Conservation (phyloP, 805 yeast genomes). For the Wickerhamomyces queroliae region DNA sequence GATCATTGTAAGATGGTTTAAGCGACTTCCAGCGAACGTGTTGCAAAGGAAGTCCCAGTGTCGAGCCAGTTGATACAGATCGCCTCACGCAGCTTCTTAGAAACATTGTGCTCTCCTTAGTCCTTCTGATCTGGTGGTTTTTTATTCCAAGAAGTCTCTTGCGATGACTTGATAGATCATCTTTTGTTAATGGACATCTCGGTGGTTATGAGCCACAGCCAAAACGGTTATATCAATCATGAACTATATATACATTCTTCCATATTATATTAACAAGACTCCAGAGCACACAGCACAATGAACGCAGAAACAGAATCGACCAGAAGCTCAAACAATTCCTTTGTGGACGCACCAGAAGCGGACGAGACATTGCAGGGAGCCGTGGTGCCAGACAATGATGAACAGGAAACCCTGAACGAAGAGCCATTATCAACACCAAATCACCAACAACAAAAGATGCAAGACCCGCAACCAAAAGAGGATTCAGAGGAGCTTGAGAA, state of each 20-base stretch:
- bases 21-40: neutral
- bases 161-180: too few species aligned
- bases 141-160: too few species aligned
- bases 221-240: too few species aligned
- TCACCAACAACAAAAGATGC: neutral
- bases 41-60: neutral
- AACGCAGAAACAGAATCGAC: neutral
- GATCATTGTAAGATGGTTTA: conserved; percentile 14
- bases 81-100: too few species aligned
- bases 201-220: neutral
- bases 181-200: neutral
- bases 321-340: neutral
- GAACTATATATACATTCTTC: too few species aligned
- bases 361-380: neutral
- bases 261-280: too few species aligned
- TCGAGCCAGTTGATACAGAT: too few species aligned
- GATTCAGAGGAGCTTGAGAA: neutral
- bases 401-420: neutral
- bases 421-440: conserved; percentile 7
- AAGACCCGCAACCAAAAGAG: neutral
- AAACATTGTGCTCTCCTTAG: too few species aligned
- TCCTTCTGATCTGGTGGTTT: too few species aligned
- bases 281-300: too few species aligned
- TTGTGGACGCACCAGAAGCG: neutral
- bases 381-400: neutral